Conservation (phyloP, 768 basidiomycete genomes). For the Termitomyces sp. region DNA sequence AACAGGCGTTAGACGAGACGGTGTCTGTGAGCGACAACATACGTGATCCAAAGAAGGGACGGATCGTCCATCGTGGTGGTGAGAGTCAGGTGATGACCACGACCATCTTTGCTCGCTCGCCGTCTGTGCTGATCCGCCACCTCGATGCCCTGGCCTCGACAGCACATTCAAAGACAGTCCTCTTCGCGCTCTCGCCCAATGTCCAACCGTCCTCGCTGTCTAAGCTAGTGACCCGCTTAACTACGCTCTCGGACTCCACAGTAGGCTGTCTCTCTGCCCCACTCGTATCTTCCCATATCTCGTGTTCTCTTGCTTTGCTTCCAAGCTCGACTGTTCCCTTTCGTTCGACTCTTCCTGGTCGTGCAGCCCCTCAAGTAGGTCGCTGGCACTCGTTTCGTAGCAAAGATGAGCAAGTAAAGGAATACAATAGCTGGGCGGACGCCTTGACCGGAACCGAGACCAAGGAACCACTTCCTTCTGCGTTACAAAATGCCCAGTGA, state of each 20-base stretch:
- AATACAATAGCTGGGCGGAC: slow-evolving; percentile 40
- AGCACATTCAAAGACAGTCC: slow-evolving; percentile 29
- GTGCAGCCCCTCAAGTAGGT: slow-evolving; percentile 57
- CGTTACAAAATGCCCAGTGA: slow-evolving; percentile 33
- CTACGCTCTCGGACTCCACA: slow-evolving; percentile 31
- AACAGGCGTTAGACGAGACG: neutral
- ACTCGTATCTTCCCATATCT: slow-evolving; percentile 26
- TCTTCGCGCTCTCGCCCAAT: slow-evolving; percentile 47
- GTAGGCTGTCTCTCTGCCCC: slow-evolving; percentile 63
- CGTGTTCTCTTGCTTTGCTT: slow-evolving; percentile 59
- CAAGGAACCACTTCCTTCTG: slow-evolving; percentile 26
- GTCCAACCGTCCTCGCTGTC: slow-evolving; percentile 31
- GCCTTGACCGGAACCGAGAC: slow-evolving; percentile 34
- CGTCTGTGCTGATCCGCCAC: slow-evolving; percentile 27
- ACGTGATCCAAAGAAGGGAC: slow-evolving; percentile 43
- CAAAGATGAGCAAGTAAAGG: slow-evolving; percentile 17
- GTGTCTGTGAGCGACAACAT: slow-evolving; percentile 11
- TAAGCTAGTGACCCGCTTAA: slow-evolving; percentile 31
- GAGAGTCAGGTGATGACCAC: slow-evolving; percentile 15
- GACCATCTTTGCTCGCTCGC: slow-evolving; percentile 34
- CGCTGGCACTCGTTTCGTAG: slow-evolving; percentile 61
- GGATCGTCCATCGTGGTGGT: slow-evolving; percentile 20
- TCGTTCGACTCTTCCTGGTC: slow-evolving; percentile 59
- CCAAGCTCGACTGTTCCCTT: slow-evolving; percentile 39
- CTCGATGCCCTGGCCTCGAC: slow-evolving; percentile 22